Conservation (phyloP, 176 grass and related monocot species). For the Carex parvula region DNA sequence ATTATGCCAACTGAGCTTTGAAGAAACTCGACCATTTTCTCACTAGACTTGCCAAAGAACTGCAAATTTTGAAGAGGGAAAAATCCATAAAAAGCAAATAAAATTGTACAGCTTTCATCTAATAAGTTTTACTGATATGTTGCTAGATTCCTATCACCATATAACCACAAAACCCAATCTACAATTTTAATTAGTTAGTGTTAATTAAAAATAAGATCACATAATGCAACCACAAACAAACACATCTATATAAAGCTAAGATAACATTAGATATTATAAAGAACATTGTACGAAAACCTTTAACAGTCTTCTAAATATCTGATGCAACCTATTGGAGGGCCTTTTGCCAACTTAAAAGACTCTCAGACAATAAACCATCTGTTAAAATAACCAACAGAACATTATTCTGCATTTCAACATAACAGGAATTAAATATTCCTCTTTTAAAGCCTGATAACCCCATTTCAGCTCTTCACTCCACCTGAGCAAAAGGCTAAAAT, state of each 20-base stretch:
- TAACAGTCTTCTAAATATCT: not conserved
- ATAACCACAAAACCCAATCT: not conserved
- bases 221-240: not conserved
- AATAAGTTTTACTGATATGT: not conserved
- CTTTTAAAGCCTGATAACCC: not conserved
- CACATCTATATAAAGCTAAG: not conserved
- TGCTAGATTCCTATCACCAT: not conserved
- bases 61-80: conserved; percentile 32
- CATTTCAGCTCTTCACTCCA: not conserved
- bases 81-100: not conserved
- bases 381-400: not conserved
- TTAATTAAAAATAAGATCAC: not conserved
- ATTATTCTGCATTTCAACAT: not conserved
- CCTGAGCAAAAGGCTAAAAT: not conserved
- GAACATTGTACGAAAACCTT: not conserved
- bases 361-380: not conserved
- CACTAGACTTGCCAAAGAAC: conserved; percentile 74
- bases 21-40: conserved; percentile 93
- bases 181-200: not conserved
- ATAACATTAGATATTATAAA: not conserved
- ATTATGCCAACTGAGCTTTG: conserved; percentile 83
- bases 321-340: not conserved
- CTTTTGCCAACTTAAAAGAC: not conserved
- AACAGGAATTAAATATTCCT: not conserved
- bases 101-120: not conserved